Conservation (phyloP, 2,329 filamentous ascomycete species). For the Dactylella cylindrospora region DNA sequence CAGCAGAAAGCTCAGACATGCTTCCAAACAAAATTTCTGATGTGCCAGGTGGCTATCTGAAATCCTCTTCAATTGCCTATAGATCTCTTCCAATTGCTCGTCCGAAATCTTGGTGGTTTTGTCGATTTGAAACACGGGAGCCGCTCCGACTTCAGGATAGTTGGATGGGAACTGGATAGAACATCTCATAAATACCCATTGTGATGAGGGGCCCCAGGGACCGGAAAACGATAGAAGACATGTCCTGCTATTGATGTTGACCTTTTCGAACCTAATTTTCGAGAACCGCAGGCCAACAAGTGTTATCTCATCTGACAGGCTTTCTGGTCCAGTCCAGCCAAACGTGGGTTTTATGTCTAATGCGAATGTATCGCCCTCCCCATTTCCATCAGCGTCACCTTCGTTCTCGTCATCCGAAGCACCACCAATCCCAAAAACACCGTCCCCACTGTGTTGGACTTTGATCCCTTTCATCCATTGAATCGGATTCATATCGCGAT, state of each 20-base stretch:
- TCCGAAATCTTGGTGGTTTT: slow-evolving; percentile 61
- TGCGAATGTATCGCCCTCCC: slow-evolving; percentile 5
- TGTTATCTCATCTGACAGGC: slow-evolving; percentile 63
- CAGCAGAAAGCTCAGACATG: slow-evolving; percentile 63
- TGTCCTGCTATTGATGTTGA: slow-evolving; percentile 60
- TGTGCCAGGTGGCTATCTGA: slow-evolving; percentile 59
- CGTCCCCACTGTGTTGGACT: slow-evolving; percentile 55
- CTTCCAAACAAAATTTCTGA: slow-evolving; percentile 62
- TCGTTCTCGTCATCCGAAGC: slow-evolving; percentile 20
- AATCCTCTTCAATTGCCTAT: slow-evolving; percentile 59
- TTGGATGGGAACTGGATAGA: slow-evolving; percentile 61
- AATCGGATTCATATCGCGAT: slow-evolving; percentile 60
- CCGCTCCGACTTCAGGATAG: slow-evolving; percentile 58
- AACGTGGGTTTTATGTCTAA: slow-evolving; percentile 42
- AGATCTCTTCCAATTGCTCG: slow-evolving; percentile 57
- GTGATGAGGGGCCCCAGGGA: slow-evolving; percentile 61
- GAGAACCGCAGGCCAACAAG: slow-evolving; percentile 63
- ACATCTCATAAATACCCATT: slow-evolving; percentile 60
- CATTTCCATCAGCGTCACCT: too few relatives aligned
- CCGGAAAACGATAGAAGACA: slow-evolving; percentile 62
- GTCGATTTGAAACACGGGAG: slow-evolving; percentile 60
- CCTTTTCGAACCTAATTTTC: slow-evolving; percentile 63
- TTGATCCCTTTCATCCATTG: slow-evolving; percentile 68
- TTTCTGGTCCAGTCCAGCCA: slow-evolving; percentile 54
- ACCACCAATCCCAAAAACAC: slow-evolving; percentile 40